phyloP scores from a whole-genome alignment of 176 grass and related monocot species.

The Pontederia paniculata region DNA sequence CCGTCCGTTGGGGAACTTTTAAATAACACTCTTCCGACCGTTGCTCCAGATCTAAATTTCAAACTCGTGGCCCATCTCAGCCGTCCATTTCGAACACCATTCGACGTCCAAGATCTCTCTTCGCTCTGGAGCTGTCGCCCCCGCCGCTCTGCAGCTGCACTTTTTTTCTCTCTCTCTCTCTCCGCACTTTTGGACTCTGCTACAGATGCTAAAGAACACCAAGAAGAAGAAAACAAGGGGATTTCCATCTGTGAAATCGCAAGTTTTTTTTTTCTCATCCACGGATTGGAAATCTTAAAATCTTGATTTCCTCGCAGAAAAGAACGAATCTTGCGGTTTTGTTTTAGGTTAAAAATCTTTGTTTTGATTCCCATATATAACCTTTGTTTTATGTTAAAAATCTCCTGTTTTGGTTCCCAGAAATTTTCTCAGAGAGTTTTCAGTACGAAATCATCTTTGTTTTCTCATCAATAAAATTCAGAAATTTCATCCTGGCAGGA shows the following conservation, averaged over 20 bases:
- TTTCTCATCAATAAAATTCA: not conserved
- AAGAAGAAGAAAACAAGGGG: too few relatives aligned
- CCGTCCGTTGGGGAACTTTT: conserved; percentile 36
- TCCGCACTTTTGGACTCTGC: conserved; percentile 15
- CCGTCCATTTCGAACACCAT: conserved; percentile 25
- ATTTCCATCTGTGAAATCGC: not conserved
- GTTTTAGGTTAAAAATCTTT: too few relatives aligned
- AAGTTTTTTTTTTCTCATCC: not conserved
- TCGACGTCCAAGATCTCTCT: conserved; percentile 17
- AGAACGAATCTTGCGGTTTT: too few relatives aligned
- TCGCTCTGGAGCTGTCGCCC: not conserved
- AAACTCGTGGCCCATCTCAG: conserved; percentile 18
- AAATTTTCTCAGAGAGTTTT: too few relatives aligned
- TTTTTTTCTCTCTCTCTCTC: not conserved
- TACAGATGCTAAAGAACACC: not conserved
- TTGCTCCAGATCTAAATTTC: conserved; percentile 30
- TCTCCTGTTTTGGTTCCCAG: too few relatives aligned
- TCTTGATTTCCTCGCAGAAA: too few relatives aligned
- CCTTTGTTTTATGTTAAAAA: too few relatives aligned
- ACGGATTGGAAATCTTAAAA: too few relatives aligned
- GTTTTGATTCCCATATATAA: too few relatives aligned
- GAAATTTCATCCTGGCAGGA: not conserved
- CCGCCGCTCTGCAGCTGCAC: not conserved
- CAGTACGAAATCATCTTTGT: too few relatives aligned
- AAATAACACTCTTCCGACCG: not conserved